Percentiles rank a stretch among this genome's conserved stretches.
These are phyloP conservation scores for Aspergillus novoparasiticus DNA, from an alignment of 2,329 filamentous ascomycete genomes.

Conservation along the genomic window DNA sequence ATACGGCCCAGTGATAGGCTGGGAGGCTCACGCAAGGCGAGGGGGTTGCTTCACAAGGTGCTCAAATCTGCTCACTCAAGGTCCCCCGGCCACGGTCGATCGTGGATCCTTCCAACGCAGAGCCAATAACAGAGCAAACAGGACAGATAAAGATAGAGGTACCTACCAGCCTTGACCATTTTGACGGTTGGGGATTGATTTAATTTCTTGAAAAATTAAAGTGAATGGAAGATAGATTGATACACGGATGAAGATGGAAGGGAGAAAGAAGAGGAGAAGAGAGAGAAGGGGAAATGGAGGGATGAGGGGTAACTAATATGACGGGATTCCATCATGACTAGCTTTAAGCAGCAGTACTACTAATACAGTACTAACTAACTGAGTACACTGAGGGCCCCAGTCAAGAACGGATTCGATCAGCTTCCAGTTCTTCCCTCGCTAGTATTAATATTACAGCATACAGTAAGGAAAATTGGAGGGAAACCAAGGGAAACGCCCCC, in stretches of 20 bases:
- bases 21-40: constrained; percentile 11
- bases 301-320: constrained; percentile 12
- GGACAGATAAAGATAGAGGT: constrained; percentile 13
- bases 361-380: neutral
- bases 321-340: neutral
- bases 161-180: constrained; percentile 98
- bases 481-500: constrained; percentile 8
- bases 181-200: constrained; percentile 60
- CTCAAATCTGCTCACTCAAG: constrained; percentile 47
- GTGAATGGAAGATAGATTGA: constrained; percentile 11
- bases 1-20: constrained; percentile 32
- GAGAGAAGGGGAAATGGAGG: constrained; percentile 24
- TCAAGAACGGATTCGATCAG: constrained; percentile 12
- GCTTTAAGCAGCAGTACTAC: neutral
- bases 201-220: constrained; percentile 23
- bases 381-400: too few relatives aligned
- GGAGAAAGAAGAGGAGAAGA: constrained; percentile 25
- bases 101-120: constrained; percentile 25
- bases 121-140: constrained; percentile 24
- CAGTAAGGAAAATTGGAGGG: neutral
- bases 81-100: constrained; percentile 35
- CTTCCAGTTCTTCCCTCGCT: constrained; percentile 12
- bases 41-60: constrained; percentile 37
- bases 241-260: constrained; percentile 17
- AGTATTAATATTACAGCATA: neutral